These are phyloP conservation scores for Epichloe sibirici DNA, from an alignment of 2,329 filamentous ascomycete species.

Conservation along the genomic window DNA sequence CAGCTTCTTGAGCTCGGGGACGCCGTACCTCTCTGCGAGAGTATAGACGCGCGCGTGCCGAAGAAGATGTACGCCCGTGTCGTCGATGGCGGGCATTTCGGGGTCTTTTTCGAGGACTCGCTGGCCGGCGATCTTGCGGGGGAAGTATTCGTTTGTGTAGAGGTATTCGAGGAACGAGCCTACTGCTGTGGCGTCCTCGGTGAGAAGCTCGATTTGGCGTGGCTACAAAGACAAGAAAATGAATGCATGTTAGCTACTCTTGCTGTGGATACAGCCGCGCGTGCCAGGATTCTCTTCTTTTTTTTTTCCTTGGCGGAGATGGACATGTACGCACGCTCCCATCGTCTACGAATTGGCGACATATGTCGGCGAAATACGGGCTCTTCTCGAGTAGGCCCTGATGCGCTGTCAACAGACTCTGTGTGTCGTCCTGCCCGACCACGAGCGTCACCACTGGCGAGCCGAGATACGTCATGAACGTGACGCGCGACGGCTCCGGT, in stretches of 20 bases:
- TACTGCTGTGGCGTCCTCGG: constrained; percentile 23
- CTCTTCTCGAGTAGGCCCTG: constrained; percentile 64
- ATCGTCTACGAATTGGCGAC: constrained; percentile 48
- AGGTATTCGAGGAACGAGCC: constrained; percentile 29
- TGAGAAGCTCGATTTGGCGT: constrained; percentile 53
- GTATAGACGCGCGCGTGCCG: constrained; percentile 87
- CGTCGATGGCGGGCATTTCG: constrained; percentile 52
- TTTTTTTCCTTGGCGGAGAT: neutral
- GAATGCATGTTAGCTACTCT: neutral
- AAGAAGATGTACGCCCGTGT: constrained; percentile 71
- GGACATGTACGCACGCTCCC: constrained; percentile 39
- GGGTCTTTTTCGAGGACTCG: constrained; percentile 60
- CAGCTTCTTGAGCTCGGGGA: constrained; percentile 57
- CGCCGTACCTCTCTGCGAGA: constrained; percentile 65
- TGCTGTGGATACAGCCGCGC: neutral
- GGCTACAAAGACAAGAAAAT: constrained; percentile 23
- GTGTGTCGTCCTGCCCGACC: constrained; percentile 46
- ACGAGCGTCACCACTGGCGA: constrained; percentile 58
- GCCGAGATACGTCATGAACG: constrained; percentile 48
- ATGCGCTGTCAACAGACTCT: constrained; percentile 62
- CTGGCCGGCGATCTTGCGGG: constrained; percentile 49
- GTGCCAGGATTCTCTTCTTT: too few species aligned
- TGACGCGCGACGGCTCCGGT: constrained; percentile 27
- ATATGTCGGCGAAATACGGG: constrained; percentile 57
- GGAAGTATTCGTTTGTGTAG: constrained; percentile 51